Base-by-base conservation (phyloP, 305 asterid genomes). In the Striga hermonthica region DNA sequence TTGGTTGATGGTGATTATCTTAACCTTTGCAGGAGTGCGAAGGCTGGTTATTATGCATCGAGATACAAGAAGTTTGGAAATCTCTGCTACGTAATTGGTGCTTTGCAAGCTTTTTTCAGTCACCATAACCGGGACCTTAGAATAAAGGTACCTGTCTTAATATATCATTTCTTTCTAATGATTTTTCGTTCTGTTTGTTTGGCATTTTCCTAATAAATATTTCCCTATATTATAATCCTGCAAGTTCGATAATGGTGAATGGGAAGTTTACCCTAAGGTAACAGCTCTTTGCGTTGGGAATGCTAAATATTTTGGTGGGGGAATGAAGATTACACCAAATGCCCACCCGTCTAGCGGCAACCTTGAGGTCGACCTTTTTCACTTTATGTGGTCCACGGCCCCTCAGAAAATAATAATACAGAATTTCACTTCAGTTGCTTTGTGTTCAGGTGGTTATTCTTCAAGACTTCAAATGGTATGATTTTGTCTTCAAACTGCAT, bases 211-310 rank as follows among this genome's bases (percentile, higher is more conserved):
- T 63, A 65, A 56, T 59, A 49, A 52, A 67, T 55, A 31, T 40
- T 65, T 13, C 16, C 41, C 10, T 66, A 16, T 63, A 55, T 66
- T 52, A 69, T 70, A 11, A 61, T 76, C 52, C 55, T 68, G 71
- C 73, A 64, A 90, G 97, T 83, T 86, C 38, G 87, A 88, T 66
- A 79, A 81, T 67, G 95, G 96, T 5, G 91, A 86, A 66, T 90
- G 97, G 97, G 89, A 84, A 82, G 78, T 73, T 73, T 83, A 75
- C 77, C 40, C 92, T 75, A 89, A 84, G 76, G 93, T 90, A 65
- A 90, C 97, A 62, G 91, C 97, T 73, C 84, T 90, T 68, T 90
- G 96, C 78, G 65, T 88, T 53, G 97, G 97, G 74, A 89, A 86
- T 81, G 96, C 90, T 66, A 86, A 89, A 76, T 89, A 69, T 74